These are phyloP conservation scores for Acrocalymma vagum DNA, from an alignment of 2,329 filamentous ascomycete species.

Conservation along the genomic window DNA sequence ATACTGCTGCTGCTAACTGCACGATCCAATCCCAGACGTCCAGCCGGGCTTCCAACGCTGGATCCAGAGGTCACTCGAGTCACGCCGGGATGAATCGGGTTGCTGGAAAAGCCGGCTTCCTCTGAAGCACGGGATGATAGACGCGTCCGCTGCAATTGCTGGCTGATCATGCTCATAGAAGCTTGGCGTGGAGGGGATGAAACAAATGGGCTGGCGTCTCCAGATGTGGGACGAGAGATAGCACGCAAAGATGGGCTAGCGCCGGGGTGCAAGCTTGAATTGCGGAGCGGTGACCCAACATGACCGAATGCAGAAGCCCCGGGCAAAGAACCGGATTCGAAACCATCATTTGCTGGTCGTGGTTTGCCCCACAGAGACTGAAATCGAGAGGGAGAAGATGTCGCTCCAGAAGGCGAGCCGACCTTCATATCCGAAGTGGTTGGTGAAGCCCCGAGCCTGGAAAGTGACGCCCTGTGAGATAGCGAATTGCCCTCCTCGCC, in stretches of 20 bases:
- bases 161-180: slow-evolving; percentile 69
- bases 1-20: slow-evolving; percentile 51
- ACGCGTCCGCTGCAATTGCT: slow-evolving; percentile 60
- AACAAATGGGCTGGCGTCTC: slow-evolving; percentile 60
- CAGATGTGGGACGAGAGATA: slow-evolving; percentile 56
- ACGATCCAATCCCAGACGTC: slow-evolving; percentile 45
- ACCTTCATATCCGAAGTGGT: slow-evolving; percentile 53
- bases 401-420: slow-evolving; percentile 60
- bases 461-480: slow-evolving; percentile 57
- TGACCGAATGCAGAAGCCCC: slow-evolving; percentile 63
- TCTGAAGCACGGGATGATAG: slow-evolving; percentile 44
- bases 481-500: slow-evolving; percentile 59
- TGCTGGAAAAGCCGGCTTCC: slow-evolving; percentile 30
- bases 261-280: slow-evolving; percentile 62
- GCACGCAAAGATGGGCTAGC: slow-evolving; percentile 61
- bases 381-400: slow-evolving; percentile 69
- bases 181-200: slow-evolving; percentile 65
- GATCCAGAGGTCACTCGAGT: slow-evolving; percentile 41
- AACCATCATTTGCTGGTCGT: slow-evolving; percentile 58
- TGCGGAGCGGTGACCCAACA: slow-evolving; percentile 72
- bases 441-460: slow-evolving; percentile 59
- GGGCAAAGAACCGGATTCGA: slow-evolving; percentile 43
- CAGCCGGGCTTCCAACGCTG: slow-evolving; percentile 40
- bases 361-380: slow-evolving; percentile 63
- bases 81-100: slow-evolving; percentile 74